Evolutionary conservation across 495 filamentous ascomycete genomes (phyloP).

Genomic region (Podospora fimiseda): DNA sequence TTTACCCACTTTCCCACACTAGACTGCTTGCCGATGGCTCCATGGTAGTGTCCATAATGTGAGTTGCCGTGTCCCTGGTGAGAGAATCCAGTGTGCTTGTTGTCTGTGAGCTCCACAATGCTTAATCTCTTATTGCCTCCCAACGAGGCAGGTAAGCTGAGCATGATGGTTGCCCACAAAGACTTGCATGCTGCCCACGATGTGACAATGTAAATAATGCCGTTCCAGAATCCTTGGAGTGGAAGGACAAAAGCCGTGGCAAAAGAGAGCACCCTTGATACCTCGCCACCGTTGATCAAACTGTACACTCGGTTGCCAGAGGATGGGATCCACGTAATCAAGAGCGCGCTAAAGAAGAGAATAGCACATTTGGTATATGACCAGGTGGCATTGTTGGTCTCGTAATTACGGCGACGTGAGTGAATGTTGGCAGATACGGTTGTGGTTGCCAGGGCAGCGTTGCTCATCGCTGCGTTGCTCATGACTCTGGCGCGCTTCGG

Average conservation of each 20-base stretch:
- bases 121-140: slow-evolving; percentile 5
- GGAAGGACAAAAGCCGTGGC: slow-evolving; percentile 70
- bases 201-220: slow-evolving; percentile 69
- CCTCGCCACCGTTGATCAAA: slow-evolving; percentile 47
- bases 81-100: too few species aligned
- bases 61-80: too few species aligned
- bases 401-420: slow-evolving; percentile 20
- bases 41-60: background rate
- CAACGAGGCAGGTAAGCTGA: background rate
- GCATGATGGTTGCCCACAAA: slow-evolving; percentile 8
- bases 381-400: slow-evolving; percentile 56
- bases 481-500: background rate
- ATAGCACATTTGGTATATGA: slow-evolving; percentile 77
- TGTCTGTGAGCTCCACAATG: slow-evolving; percentile 6
- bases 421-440: slow-evolving; percentile 8
- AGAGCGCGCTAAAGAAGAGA: slow-evolving; percentile 76
- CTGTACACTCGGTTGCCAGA: slow-evolving; percentile 72
- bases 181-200: slow-evolving; percentile 44
- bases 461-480: background rate
- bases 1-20: slow-evolving; percentile 4
- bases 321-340: slow-evolving; percentile 83
- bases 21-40: background rate
- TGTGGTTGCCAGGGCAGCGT: slow-evolving; percentile 1
- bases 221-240: slow-evolving; percentile 84
- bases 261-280: slow-evolving; percentile 58